These are phyloP conservation scores for Calocera cornea DNA, from an alignment of 768 basidiomycete genomes.

Conservation along the genomic window DNA sequence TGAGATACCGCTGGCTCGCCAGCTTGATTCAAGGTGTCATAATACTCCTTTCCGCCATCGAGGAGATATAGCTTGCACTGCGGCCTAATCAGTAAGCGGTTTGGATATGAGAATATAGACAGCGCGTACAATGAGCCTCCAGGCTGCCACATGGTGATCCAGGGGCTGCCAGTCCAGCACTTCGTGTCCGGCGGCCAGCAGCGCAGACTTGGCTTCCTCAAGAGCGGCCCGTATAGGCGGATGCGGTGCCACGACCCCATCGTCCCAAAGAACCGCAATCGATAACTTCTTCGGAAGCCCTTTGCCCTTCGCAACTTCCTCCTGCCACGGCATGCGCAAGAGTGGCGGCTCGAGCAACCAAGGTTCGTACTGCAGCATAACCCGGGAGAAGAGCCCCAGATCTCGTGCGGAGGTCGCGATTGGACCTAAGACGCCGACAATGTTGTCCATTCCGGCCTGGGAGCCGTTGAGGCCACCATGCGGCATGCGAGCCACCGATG, in stretches of 20 bases:
- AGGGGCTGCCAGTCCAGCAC: constrained; percentile 38
- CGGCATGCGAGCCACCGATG: constrained; percentile 38
- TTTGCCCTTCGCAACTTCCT: constrained; percentile 27
- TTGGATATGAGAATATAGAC: not conserved
- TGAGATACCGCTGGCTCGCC: constrained; percentile 32
- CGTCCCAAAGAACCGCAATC: constrained; percentile 39
- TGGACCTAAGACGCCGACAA: constrained; percentile 38
- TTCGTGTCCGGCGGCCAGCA: constrained; percentile 37
- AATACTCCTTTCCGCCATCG: constrained; percentile 37
- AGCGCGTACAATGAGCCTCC: constrained; percentile 36
- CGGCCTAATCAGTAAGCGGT: constrained; percentile 4
- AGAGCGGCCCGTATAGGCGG: constrained; percentile 36
- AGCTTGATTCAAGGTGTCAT: constrained; percentile 23
- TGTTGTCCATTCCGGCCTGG: constrained; percentile 40
- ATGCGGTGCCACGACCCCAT: constrained; percentile 37
- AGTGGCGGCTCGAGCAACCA: constrained; percentile 37
- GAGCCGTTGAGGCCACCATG: constrained; percentile 37
- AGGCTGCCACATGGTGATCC: constrained; percentile 30
- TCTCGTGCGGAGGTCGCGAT: constrained; percentile 37
- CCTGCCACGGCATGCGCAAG: constrained; percentile 38
- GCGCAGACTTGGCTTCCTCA: constrained; percentile 27
- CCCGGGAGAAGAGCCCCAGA: constrained; percentile 35
- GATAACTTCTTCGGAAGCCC: constrained; percentile 31
- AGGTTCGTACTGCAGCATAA: constrained; percentile 35
- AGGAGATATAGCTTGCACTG: constrained; percentile 37